These are phyloP conservation scores for Schwanniomyces pseudopolymorphus DNA, from an alignment of 805 yeast genomes.

Conservation along the genomic window DNA sequence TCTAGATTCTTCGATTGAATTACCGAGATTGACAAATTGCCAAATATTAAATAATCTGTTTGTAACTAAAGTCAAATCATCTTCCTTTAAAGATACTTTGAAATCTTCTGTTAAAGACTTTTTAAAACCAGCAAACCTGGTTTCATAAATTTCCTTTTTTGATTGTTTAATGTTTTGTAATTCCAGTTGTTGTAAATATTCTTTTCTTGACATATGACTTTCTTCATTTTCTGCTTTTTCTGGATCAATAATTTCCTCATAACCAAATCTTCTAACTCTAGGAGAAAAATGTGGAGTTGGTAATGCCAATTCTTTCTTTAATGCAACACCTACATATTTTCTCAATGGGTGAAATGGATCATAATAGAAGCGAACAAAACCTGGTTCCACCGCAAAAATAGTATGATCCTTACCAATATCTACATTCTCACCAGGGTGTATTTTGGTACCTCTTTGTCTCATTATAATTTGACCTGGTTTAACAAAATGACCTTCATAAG, in stretches of 20 bases:
- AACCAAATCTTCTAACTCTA: conserved; percentile 80
- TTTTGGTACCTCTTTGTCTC: conserved; percentile 93
- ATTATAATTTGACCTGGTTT: conserved; percentile 81
- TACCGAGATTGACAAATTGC: conserved; percentile 51
- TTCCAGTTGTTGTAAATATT: conserved; percentile 54
- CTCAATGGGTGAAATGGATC: conserved; percentile 97
- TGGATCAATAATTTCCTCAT: conserved; percentile 49
- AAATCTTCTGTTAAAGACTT: conserved; percentile 21
- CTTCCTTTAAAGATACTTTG: conserved; percentile 23
- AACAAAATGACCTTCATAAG: conserved; percentile 74
- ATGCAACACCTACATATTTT: conserved; percentile 85
- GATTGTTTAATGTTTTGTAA: conserved; percentile 39
- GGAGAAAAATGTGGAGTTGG: conserved; percentile 95
- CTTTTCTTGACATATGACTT: conserved; percentile 65
- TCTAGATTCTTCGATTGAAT: conserved; percentile 53
- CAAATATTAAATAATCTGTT: conserved; percentile 55
- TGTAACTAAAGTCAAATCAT: conserved; percentile 23
- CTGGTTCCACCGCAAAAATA: conserved; percentile 86
- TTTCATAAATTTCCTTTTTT: conserved; percentile 42
- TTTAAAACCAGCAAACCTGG: conserved; percentile 11
- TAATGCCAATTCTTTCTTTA: conserved; percentile 57
- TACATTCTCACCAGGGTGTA: conserved; percentile 91
- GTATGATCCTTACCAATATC: conserved; percentile 94
- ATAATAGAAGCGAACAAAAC: conserved; percentile 83
- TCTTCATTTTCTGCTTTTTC: conserved; percentile 58